These are phyloP conservation scores for Rubia tinctorum DNA, from an alignment of 305 asterid species.

Conservation along the genomic window DNA sequence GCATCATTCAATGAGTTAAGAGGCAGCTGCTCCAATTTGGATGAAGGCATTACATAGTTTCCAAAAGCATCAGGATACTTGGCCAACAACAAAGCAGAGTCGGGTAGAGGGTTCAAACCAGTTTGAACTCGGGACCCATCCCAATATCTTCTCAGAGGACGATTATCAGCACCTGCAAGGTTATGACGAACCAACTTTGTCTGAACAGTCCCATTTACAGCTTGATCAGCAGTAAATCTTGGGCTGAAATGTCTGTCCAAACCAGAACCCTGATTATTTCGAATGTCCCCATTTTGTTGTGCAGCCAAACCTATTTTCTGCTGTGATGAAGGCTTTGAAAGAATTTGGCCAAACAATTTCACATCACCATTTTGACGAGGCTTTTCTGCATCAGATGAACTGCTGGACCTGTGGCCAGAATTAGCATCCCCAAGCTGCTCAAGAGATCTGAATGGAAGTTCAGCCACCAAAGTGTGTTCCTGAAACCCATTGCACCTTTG, in stretches of 20 bases:
- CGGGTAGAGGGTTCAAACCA: constrained; percentile 54
- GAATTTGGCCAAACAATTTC: constrained; percentile 90
- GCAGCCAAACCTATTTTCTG: constrained; percentile 38
- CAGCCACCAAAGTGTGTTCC: constrained; percentile 30
- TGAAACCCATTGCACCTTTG: constrained; percentile 52
- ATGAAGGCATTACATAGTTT: constrained; percentile 40
- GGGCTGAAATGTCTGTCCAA: constrained; percentile 37
- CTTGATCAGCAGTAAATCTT: constrained; percentile 34
- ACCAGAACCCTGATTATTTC: constrained; percentile 30
- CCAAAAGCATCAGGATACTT: constrained; percentile 81
- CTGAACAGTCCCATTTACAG: constrained; percentile 39
- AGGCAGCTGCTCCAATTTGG: constrained; percentile 47
- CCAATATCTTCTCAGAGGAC: constrained; percentile 48
- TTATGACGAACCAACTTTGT: constrained; percentile 39
- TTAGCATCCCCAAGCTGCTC: constrained; percentile 32
- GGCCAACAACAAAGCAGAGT: constrained; percentile 59
- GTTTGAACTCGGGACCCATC: constrained; percentile 49
- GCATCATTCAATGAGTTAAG: constrained; percentile 36
- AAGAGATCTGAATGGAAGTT: constrained; percentile 34
- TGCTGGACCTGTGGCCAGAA: constrained; percentile 33
- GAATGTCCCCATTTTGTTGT: constrained; percentile 29
- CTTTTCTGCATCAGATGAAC: constrained; percentile 57
- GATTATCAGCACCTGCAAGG: constrained; percentile 45
- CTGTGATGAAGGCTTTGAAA: constrained; percentile 49
- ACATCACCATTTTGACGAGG: constrained; percentile 75